Evolutionary conservation across 257 asterid genomes (phyloP).

Genomic region (Solanum chilense): DNA sequence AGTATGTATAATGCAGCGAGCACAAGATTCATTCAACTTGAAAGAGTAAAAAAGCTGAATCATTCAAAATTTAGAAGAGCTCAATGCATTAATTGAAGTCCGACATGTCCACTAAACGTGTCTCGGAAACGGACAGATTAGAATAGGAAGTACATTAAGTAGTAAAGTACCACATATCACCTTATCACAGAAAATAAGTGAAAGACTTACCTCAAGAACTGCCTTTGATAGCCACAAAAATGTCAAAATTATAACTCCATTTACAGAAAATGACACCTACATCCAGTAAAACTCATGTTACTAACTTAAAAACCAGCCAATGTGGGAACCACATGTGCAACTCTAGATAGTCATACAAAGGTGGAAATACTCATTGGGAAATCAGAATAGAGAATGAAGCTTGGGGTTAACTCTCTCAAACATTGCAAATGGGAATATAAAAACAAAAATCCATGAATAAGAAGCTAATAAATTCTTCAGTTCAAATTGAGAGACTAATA

Average conservation of each 20-base stretch:
- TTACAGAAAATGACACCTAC: constrained; percentile 88
- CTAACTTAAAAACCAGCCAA: neutral
- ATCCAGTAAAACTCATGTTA: constrained; percentile 1
- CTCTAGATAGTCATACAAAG: neutral
- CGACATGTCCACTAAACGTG: neutral
- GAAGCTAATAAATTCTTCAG: neutral
- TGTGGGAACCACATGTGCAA: neutral
- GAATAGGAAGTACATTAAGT: neutral
- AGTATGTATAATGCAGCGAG: neutral
- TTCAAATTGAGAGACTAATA: neutral
- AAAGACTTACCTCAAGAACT: constrained; percentile 55
- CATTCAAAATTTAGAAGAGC: neutral
- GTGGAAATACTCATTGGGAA: neutral
- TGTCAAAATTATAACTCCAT: constrained; percentile 67
- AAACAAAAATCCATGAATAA: neutral
- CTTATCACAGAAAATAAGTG: neutral
- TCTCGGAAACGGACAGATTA: neutral
- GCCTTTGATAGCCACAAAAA: constrained; percentile 92
- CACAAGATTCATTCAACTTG: neutral
- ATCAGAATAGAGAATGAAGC: neutral
- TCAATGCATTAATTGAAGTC: neutral
- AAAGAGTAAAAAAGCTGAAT: neutral
- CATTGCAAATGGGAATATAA: neutral
- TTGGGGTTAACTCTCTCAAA: neutral
- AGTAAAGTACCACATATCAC: neutral